phyloP scores from a whole-genome alignment of 2,329 filamentous ascomycete species.

The Sporothrix pallida region DNA sequence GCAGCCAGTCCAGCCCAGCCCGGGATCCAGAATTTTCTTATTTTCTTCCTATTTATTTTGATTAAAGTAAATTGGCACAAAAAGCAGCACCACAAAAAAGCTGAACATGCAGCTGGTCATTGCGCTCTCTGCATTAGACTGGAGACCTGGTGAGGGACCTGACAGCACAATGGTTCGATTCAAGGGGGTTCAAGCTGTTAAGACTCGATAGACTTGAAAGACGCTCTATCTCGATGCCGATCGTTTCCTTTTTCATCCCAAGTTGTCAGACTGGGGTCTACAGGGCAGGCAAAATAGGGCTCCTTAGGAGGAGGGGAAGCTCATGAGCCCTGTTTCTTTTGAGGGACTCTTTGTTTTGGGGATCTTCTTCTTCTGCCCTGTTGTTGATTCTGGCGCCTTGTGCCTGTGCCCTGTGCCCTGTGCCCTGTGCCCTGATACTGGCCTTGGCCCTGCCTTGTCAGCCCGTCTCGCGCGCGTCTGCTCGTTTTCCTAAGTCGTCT shows the following conservation, averaged over 20 bases:
- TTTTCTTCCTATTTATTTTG: background rate
- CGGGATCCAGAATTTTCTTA: background rate
- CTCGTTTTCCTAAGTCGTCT: background rate
- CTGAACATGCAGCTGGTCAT: slow-evolving; percentile 1
- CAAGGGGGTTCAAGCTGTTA: background rate
- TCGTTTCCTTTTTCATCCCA: background rate
- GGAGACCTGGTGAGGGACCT: background rate
- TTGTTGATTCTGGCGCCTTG: background rate
- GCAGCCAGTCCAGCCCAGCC: background rate
- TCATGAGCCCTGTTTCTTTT: background rate
- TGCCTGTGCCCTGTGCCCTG: too few relatives aligned
- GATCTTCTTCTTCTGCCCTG: background rate
- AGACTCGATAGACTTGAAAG: background rate
- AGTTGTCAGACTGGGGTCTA: background rate
- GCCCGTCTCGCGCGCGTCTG: background rate
- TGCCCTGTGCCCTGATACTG: too few relatives aligned
- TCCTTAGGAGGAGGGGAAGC: background rate
- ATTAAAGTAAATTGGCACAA: slow-evolving; percentile 13
- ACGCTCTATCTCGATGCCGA: background rate
- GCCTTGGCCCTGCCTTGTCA: background rate
- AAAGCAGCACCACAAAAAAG: background rate
- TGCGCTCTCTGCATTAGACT: background rate
- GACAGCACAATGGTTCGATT: background rate
- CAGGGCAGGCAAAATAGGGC: slow-evolving; percentile 6
- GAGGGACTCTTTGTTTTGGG: too few relatives aligned